Base-by-base conservation (phyloP, 2,329 filamentous ascomycete species). In the Venturia oleaginea region DNA sequence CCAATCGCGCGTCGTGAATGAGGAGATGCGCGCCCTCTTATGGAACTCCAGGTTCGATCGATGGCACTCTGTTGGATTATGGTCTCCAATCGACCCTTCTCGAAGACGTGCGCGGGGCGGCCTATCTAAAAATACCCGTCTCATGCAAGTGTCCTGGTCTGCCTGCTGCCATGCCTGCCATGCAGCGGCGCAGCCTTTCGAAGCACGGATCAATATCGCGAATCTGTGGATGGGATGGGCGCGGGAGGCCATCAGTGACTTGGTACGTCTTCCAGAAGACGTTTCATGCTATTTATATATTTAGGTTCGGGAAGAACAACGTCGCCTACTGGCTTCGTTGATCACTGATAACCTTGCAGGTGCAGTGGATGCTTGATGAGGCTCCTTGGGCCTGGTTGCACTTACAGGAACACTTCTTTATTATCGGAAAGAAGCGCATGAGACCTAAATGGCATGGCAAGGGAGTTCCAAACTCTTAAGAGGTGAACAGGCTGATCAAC, bases 111-210 rank as follows among this genome's bases (percentile, higher is more conserved):
- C n/a, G 51, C 27, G 51, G 51, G 51, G 51, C 51, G 19, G 30
- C 34, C 30, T 34, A 13, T 57, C 51, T 57, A 57, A 57, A 57
- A 57, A 57, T 57, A 57, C 22, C 11, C 1, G 10, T 57, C 51
- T 34, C 27, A 57, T 57, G 51, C 51, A 57, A 57, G 51, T 57
- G 27, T 57, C 51, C 51, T 34, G 15, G 48, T n/a, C 42, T 30
- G 5, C 34, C 5, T n/a, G n/a, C n/a, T n/a, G n/a, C n/a, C n/a
- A n/a, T n/a, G n/a, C n/a, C n/a, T 17, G 43, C 43, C 43, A 48
- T 48, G 43, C 46, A 51, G 46, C 22, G n/a, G 13, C 13, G 34
- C 34, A 37, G 34, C 34, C 48, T 7, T 55, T 11, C 10, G 13
- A 17, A 57, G 51, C 51, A 57, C 51, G 51, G 51, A 34, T 57